phyloP scores from a whole-genome alignment of 345 rosid genomes.

The Citrus hindsii region DNA sequence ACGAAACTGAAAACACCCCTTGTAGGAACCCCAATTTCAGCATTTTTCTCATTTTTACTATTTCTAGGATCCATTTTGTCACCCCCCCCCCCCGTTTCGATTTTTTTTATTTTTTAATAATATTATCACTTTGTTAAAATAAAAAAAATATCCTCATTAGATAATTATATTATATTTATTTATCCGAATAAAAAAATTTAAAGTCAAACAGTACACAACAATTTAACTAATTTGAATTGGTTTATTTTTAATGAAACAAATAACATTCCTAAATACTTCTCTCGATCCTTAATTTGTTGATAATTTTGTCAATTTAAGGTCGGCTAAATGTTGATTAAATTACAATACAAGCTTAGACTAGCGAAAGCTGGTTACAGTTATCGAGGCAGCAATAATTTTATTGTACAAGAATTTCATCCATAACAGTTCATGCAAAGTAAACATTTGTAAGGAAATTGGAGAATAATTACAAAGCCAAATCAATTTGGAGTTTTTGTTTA shows the following conservation, averaged over 20 bases:
- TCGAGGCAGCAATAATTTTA: not conserved
- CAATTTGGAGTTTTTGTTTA: not conserved
- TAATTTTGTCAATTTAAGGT: not conserved
- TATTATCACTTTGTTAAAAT: no score
- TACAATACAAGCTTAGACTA: not conserved
- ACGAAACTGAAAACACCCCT: not conserved
- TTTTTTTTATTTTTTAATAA: no score
- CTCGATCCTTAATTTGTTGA: not conserved
- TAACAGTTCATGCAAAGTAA: not conserved
- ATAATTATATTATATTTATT: not conserved
- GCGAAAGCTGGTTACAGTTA: not conserved
- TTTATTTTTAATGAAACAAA: not conserved
- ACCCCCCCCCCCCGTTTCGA: no score
- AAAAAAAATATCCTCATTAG: no score
- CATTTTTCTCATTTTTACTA: not conserved
- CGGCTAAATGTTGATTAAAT: not conserved
- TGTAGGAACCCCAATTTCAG: not conserved
- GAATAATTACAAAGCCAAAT: constrained; percentile 3
- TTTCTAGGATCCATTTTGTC: no score
- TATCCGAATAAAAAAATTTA: not conserved
- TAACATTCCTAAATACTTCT: not conserved
- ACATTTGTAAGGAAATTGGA: not conserved
- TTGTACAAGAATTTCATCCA: not conserved
- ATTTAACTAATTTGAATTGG: no score
- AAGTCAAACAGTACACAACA: not conserved